These are phyloP conservation scores for Naematelia aurantialba DNA, from an alignment of 768 basidiomycete genomes.

Conservation along the genomic window DNA sequence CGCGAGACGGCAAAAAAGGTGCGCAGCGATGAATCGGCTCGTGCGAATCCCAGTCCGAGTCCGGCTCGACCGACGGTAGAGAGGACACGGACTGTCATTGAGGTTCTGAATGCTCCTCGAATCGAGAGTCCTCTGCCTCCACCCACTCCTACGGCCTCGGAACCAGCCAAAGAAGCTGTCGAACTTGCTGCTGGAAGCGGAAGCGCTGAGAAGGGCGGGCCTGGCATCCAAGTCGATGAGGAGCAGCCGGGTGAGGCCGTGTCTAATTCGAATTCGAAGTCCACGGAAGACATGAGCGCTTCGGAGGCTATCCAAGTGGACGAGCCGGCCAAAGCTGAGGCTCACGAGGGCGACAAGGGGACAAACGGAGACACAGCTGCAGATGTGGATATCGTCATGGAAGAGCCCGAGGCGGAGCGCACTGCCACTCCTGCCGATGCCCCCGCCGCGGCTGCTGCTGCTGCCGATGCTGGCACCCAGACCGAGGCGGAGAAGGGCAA, in stretches of 20 bases:
- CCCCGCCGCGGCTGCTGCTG: neutral
- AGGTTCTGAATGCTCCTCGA: conserved; percentile 37
- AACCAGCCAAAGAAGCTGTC: neutral
- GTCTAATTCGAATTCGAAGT: neutral
- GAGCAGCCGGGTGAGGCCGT: neutral
- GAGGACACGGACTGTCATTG: conserved; percentile 26
- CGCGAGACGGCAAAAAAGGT: conserved; percentile 16
- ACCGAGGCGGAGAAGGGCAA: neutral
- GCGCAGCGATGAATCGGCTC: conserved; percentile 9
- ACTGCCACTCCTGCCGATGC: neutral
- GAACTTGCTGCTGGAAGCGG: too few species aligned
- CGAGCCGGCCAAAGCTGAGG: neutral
- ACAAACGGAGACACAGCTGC: conserved; percentile 9
- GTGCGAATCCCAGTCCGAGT: conserved; percentile 5
- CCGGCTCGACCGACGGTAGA: conserved; percentile 6
- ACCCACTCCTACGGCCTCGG: neutral
- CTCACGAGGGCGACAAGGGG: neutral
- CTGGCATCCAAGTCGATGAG: neutral
- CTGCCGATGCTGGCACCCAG: neutral
- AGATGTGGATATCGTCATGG: conserved; percentile 22
- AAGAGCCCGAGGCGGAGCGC: conserved; percentile 4
- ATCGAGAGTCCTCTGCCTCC: conserved; percentile 12
- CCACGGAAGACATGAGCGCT: conserved; percentile 1
- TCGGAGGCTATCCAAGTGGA: neutral
- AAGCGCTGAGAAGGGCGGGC: too few species aligned